Percentiles rank a stretch among this genome's conserved stretches.
phyloP scores from a whole-genome alignment of 2,329 filamentous ascomycete species.

The Alternaria tenuissima region DNA sequence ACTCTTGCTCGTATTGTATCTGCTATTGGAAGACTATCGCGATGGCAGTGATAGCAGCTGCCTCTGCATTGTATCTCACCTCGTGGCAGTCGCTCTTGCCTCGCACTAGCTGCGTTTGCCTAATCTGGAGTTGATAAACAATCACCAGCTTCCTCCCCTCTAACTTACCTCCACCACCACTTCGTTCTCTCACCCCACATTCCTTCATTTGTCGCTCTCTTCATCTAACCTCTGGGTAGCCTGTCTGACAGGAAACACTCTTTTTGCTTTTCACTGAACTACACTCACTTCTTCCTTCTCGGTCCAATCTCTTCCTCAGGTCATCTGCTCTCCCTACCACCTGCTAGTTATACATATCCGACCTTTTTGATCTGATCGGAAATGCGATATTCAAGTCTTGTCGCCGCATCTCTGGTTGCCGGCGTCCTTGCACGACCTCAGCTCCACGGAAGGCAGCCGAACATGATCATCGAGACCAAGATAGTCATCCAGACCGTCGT shows the following conservation, averaged over 20 bases:
- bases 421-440: conserved; percentile 38
- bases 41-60: background rate
- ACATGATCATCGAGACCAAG: conserved; percentile 32
- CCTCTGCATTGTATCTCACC: background rate
- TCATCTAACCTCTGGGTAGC: conserved; percentile 29
- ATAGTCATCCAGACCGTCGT: conserved; percentile 32
- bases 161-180: conserved; percentile 21
- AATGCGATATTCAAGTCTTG: conserved; percentile 40
- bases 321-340: conserved; percentile 20
- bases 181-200: conserved; percentile 27
- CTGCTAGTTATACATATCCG: conserved; percentile 9
- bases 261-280: conserved; percentile 33
- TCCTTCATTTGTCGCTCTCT: conserved; percentile 29
- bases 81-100: conserved; percentile 14
- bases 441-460: conserved; percentile 25
- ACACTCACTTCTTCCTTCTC: conserved; percentile 30
- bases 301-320: conserved; percentile 2
- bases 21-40: background rate
- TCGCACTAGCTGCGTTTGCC: conserved; percentile 10
- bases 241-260: conserved; percentile 33
- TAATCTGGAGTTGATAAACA: conserved; percentile 23
- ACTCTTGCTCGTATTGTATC: background rate
- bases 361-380: conserved; percentile 18
- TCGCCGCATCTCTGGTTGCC: conserved; percentile 37
- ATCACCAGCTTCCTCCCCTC: conserved; percentile 8